phyloP scores from a whole-genome alignment of 2,329 filamentous ascomycete species.

The Hypomyces rosellus region DNA sequence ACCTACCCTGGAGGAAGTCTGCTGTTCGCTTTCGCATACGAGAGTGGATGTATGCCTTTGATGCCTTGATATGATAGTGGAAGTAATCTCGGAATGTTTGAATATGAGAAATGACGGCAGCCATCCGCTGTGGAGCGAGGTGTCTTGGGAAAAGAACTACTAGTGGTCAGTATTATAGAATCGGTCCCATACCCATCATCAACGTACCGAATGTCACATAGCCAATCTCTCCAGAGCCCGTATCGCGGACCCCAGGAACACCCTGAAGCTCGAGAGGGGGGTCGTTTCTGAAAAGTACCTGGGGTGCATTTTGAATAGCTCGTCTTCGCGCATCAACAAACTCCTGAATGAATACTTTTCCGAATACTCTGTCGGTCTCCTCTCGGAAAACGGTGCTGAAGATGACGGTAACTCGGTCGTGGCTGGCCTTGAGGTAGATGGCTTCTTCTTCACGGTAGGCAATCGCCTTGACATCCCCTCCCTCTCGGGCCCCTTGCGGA shows the following conservation, averaged over 20 bases:
- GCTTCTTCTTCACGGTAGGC: slow-evolving; percentile 98
- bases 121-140: slow-evolving; percentile 80
- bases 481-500: slow-evolving; percentile 82
- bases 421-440: slow-evolving; percentile 96
- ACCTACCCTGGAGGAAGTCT: slow-evolving; percentile 90
- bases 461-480: slow-evolving; percentile 89
- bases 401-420: slow-evolving; percentile 96
- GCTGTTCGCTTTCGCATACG: slow-evolving; percentile 96
- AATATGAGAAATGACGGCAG: slow-evolving; percentile 96
- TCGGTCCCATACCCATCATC: not conserved
- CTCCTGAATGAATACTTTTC: slow-evolving; percentile 97
- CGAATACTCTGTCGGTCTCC: slow-evolving; percentile 94
- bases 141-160: slow-evolving; percentile 92
- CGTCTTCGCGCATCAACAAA: slow-evolving; percentile 94
- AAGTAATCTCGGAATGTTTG: slow-evolving; percentile 99
- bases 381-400: slow-evolving; percentile 98
- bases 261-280: slow-evolving; percentile 86
- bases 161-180: slow-evolving; percentile 15
- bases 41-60: slow-evolving; percentile 98
- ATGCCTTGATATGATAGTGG: slow-evolving; percentile 99
- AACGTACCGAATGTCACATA: slow-evolving; percentile 92
- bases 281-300: slow-evolving; percentile 94
- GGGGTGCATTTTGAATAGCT: slow-evolving; percentile 95
- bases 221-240: slow-evolving; percentile 78
- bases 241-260: slow-evolving; percentile 72